Evolutionary conservation across 305 asterid genomes (phyloP), one percentile per base, ranked within the genome.

Genomic region (Solanum aculeatissimum): DNA sequence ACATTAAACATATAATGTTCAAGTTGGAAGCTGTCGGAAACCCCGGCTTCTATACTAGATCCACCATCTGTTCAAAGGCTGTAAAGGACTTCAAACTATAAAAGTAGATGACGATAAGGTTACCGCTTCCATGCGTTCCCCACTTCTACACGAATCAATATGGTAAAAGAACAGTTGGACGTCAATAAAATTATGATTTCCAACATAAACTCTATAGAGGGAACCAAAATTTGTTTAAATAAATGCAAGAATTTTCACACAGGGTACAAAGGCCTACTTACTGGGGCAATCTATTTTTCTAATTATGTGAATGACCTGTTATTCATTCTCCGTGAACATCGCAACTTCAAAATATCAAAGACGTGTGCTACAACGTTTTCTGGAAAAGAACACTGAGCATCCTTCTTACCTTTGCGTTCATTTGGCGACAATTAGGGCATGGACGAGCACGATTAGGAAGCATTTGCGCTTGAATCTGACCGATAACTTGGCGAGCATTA

Each of bases 391-490:
- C 14, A 66, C 35, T 45, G 75, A 66, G 74, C 55, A 21, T 23
- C 47, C 32, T 16, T 79, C 91, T 91, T 60, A 95, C 98, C 98
- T 95, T 96, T 54, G 83, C 88, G 83, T 95, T 96, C 45, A 72
- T 63, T 79, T 94, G 98, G 82, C 95, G 88, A 71, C 98, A 95
- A 85, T n/a, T 86, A 57, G 98, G 98, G 85, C 99, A 95, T 27
- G 92, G 85, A 83, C 91, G 95, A 83, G 87, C 90, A 80, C 79
- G 87, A 57, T 84, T 85, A 4, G 89, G 88, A 71, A 84, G 82
- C 85, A 90, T 19, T 85, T 87, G 88, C 47, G 93, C 95, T 83
- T 83, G 92, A 23, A 91, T 78, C 82, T 91, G 96, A 83, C 91
- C 94, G 14, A 83, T 82, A 29, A 87, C 83, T 90, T 92, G 96